A percentile compares a stretch with the other conserved stretches of the same genome.
phyloP scores from a whole-genome alignment of 805 yeast species.

The Lipomyces yamadae region DNA sequence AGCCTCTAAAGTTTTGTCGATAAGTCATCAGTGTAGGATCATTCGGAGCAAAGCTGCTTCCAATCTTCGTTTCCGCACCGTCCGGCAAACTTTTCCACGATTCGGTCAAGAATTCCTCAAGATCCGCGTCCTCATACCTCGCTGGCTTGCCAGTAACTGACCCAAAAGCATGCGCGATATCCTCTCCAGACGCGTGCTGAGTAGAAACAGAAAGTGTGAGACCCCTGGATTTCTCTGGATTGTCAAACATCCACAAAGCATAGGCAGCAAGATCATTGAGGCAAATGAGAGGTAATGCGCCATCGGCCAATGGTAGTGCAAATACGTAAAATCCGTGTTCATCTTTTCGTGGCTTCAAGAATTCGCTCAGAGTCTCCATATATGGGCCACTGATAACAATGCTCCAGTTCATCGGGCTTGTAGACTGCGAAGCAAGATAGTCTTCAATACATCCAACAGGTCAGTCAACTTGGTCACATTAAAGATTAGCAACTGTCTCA shows the following conservation, averaged over 20 bases:
- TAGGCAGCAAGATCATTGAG: neutral
- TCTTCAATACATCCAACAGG: neutral
- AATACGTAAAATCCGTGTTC: neutral
- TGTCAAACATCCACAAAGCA: conserved; percentile 1
- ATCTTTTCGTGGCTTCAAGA: neutral
- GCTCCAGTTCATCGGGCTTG: conserved; percentile 1
- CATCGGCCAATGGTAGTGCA: neutral
- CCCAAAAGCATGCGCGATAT: neutral
- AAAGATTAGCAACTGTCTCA: neutral
- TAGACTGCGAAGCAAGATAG: conserved; percentile 3
- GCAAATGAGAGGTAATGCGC: neutral
- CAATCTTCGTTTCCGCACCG: conserved; percentile 2
- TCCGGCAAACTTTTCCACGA: neutral
- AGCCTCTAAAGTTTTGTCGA: neutral
- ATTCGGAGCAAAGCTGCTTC: neutral
- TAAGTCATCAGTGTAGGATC: conserved; percentile 1
- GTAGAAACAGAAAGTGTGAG: neutral
- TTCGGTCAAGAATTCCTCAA: neutral
- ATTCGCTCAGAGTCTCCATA: neutral
- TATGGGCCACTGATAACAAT: conserved; percentile 1
- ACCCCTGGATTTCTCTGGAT: neutral
- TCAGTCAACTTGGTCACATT: neutral
- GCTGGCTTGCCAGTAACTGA: conserved; percentile 2
- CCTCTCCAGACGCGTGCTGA: conserved; percentile 1
- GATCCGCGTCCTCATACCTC: neutral